phyloP scores from a whole-genome alignment of 768 basidiomycete species.

The Tricholoma furcatifolium region DNA sequence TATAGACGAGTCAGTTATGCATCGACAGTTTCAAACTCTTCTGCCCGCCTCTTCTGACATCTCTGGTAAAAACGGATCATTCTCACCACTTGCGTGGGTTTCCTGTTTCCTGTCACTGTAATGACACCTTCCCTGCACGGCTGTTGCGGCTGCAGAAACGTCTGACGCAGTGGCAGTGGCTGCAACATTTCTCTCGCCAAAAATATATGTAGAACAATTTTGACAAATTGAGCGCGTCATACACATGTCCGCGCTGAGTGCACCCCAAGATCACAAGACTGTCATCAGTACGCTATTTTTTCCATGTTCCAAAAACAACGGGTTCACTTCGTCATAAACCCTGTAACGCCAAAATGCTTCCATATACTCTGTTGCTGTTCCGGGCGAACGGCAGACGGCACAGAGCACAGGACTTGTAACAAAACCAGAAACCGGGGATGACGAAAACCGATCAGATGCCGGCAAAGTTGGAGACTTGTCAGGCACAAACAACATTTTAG shows the following conservation, averaged over 20 bases:
- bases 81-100: not conserved
- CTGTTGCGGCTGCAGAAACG: not conserved
- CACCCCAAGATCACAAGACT: too few relatives aligned
- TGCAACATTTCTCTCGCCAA: not conserved
- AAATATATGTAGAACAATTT: too few relatives aligned
- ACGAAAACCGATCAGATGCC: not conserved
- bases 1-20: not conserved
- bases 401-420: not conserved
- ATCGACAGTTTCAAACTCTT: not conserved
- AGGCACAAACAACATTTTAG: constrained; percentile 21
- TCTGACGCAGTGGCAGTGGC: not conserved
- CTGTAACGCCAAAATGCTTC: not conserved
- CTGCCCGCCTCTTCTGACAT: not conserved
- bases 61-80: constrained; percentile 5
- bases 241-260: too few relatives aligned
- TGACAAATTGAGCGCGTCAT: too few relatives aligned
- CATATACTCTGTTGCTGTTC: not conserved
- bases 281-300: too few relatives aligned
- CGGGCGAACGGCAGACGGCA: not conserved
- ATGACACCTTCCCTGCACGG: constrained; percentile 1
- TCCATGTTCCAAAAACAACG: too few relatives aligned
- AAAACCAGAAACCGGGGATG: not conserved
- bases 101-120: not conserved
- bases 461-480: constrained; percentile 10
- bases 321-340: too few relatives aligned